A percentile compares a stretch with the other conserved stretches of the same genome.
Conservation (phyloP, 345 rosid species). For the Cochlearia excelsa region DNA sequence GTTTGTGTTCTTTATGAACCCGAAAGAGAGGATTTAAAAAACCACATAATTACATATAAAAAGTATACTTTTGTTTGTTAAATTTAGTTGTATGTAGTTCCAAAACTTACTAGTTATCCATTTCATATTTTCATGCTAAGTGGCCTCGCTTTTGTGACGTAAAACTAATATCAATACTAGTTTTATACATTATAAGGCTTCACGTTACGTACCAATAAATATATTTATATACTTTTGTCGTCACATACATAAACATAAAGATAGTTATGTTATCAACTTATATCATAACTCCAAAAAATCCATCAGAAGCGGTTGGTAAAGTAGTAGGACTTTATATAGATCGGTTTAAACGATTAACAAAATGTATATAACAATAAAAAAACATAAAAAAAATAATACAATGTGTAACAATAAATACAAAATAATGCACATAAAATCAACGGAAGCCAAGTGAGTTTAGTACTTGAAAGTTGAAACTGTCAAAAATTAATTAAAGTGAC, state of each 20-base stretch:
- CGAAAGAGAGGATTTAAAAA: constrained; percentile 6
- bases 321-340: constrained; percentile 7
- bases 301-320: constrained; percentile 20
- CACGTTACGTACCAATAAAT: neutral
- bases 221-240: neutral
- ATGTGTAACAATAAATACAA: neutral
- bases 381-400: neutral
- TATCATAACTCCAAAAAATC: constrained; percentile 16
- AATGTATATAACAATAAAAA: constrained; percentile 1
- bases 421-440: neutral
- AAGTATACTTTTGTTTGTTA: constrained; percentile 1
- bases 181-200: neutral
- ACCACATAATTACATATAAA: neutral
- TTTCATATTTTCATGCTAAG: neutral
- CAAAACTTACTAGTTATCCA: constrained; percentile 1
- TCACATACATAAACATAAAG: neutral
- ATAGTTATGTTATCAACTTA: constrained; percentile 3
- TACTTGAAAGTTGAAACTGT: constrained; percentile 32
- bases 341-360: constrained; percentile 23
- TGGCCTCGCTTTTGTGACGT: constrained; percentile 17
- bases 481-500: constrained; percentile 16
- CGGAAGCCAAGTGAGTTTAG: constrained; percentile 8
- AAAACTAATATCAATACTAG: neutral
- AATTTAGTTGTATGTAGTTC: neutral
- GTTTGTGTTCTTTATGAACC: neutral